Base-by-base conservation (phyloP, 2,329 filamentous ascomycete genomes). In the Zasmidium angulare region DNA sequence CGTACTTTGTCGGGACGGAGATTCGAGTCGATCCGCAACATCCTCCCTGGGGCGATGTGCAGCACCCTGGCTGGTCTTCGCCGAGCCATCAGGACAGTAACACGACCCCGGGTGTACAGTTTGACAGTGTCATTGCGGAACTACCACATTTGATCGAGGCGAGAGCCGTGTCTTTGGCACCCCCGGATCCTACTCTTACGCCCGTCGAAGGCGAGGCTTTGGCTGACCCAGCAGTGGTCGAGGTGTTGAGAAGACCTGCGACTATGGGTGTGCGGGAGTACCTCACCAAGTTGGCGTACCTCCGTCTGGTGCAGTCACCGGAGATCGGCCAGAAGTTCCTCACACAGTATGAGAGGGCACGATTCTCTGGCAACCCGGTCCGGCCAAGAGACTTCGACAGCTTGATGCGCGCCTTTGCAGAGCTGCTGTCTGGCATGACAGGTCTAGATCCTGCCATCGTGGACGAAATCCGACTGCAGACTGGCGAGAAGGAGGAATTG, bases 81-180 rank as follows among this genome's bases (percentile, higher is more conserved):
- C 93, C 93, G 4, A 83, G 84, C 26, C 68, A 69, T 26, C 53
- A 60, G 3, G 66, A 66, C 22, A 89, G 86, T 0, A 79, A 84
- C 9, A 89, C 95, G 70, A 77, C 95, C 19, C 87, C 91, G 3
- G 86, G 91, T 69, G 77, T 98, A n/a, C 87, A 96, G 64, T 98
- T 96, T 74, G 83, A 82, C 67, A 86, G 86, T 1, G 91, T 99
- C 22, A 81, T 97, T 19, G 82, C 84, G 40, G 93, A 98, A 75
- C 81, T 99, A 22, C 91, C 93, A 1, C 89, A 96, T 71, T 82
- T 98, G 24, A 90, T 98, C 63, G 93, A 98, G 78, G 93, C 91
- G 10, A 93, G 93, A 74, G 93, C 92, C 0, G 86, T 97, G n/a
- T 92, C 90, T 0, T 83, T 96, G 40, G 91, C 89, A 0, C 91